Conservation (phyloP, 805 yeast species). For the Yamadazyma philogaea region DNA sequence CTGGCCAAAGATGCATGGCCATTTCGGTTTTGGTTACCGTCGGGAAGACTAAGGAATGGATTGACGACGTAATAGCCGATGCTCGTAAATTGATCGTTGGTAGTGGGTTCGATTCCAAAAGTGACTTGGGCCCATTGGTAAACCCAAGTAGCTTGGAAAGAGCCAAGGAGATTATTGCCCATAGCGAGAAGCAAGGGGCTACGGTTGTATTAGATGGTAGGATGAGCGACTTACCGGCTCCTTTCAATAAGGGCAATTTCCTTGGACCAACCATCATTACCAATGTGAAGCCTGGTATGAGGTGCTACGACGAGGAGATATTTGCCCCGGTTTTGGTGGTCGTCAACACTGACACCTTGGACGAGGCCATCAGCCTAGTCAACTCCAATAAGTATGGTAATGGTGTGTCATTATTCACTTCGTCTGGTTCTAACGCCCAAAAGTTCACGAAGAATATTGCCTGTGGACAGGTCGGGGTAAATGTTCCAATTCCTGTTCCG, state of each 20-base stretch:
- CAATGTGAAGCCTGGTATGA: slow-evolving; percentile 63
- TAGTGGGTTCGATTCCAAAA: slow-evolving; percentile 61
- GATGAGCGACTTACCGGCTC: slow-evolving; percentile 29
- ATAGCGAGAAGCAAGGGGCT: slow-evolving; percentile 60
- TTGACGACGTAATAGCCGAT: slow-evolving; percentile 53
- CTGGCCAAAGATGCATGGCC: slow-evolving; percentile 84
- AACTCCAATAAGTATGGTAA: slow-evolving; percentile 63
- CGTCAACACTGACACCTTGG: slow-evolving; percentile 59
- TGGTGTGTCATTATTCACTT: slow-evolving; percentile 68
- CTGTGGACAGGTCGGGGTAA: slow-evolving; percentile 75
- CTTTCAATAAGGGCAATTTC: slow-evolving; percentile 57
- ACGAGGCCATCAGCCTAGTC: slow-evolving; percentile 63
- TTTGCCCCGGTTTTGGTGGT: slow-evolving; percentile 74
- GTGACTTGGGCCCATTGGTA: slow-evolving; percentile 73
- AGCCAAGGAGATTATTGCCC: slow-evolving; percentile 54
- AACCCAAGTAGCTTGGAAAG: slow-evolving; percentile 55
- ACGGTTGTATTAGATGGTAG: slow-evolving; percentile 63
- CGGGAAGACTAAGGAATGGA: slow-evolving; percentile 63
- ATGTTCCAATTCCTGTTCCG: slow-evolving; percentile 80
- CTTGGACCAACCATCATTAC: slow-evolving; percentile 68
- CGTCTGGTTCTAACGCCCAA: slow-evolving; percentile 67
- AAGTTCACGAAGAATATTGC: slow-evolving; percentile 65
- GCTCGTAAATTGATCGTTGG: slow-evolving; percentile 58
- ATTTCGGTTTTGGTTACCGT: slow-evolving; percentile 71
- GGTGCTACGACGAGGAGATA: slow-evolving; percentile 70